Evolutionary conservation across 768 basidiomycete species (phyloP).

Genomic region (Exidia glandulosa): DNA sequence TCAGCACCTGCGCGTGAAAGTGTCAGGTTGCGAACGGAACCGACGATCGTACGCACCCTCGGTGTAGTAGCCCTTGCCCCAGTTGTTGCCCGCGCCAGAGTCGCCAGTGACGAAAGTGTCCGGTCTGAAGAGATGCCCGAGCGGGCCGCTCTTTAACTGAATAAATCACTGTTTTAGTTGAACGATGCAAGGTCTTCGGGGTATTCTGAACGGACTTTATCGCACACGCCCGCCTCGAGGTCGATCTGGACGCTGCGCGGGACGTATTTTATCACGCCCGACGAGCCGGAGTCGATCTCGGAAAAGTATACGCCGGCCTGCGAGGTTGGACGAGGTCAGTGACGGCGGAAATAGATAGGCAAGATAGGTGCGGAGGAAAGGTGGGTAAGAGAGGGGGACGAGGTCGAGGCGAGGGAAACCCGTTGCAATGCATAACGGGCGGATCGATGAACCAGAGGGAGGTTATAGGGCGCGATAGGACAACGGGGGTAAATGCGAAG

Average conservation of each 20-base stretch:
- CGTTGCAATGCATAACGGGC: no score
- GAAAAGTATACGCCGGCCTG: conserved; percentile 78
- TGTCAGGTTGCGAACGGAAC: no score
- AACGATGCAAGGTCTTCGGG: background rate
- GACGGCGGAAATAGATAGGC: no score
- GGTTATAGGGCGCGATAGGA: no score
- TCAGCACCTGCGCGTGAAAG: conserved; percentile 94
- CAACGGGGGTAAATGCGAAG: no score
- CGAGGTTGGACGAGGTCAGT: no score
- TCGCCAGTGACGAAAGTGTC: conserved; percentile 25
- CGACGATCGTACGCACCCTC: no score
- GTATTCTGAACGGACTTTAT: conserved; percentile 39
- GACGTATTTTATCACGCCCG: conserved; percentile 59
- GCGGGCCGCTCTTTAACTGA: conserved; percentile 54
- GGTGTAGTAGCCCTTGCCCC: conserved; percentile 4
- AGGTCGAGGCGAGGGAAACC: no score
- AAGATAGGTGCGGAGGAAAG: no score
- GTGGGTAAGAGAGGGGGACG: no score
- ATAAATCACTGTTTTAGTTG: conserved; percentile 1
- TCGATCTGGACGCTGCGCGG: conserved; percentile 87
- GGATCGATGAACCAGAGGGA: no score
- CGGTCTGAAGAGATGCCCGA: conserved; percentile 74
- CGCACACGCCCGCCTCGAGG: conserved; percentile 78
- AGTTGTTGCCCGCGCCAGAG: conserved; percentile 5
- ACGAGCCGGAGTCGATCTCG: conserved; percentile 31